These are phyloP conservation scores for Amanita rubescens DNA, from an alignment of 768 basidiomycete species.

Conservation along the genomic window DNA sequence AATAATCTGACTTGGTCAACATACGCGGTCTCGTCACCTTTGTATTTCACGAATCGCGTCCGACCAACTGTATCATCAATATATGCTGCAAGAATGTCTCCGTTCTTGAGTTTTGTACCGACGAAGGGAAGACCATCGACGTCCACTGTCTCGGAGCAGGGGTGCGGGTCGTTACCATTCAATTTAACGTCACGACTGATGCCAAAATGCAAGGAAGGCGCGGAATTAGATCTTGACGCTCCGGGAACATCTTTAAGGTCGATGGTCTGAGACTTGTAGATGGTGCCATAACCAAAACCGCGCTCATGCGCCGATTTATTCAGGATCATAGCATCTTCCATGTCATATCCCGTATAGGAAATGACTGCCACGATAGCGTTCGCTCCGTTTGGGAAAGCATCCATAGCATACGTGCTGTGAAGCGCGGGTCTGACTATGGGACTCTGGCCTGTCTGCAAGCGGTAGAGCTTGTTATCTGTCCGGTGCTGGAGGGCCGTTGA, in stretches of 20 bases:
- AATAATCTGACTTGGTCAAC: conserved; percentile 88
- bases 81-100: conserved; percentile 82
- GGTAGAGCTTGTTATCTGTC: conserved; percentile 98
- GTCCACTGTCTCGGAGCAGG: conserved; percentile 51
- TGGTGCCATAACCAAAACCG: conserved; percentile 92
- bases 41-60: conserved; percentile 89
- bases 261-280: conserved; percentile 91
- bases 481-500: conserved; percentile 85
- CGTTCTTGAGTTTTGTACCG: conserved; percentile 60
- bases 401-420: conserved; percentile 96
- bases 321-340: conserved; percentile 99
- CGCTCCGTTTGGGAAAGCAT: conserved; percentile 95
- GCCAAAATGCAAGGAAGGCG: conserved; percentile 85
- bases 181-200: conserved; percentile 67
- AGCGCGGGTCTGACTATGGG: conserved; percentile 89
- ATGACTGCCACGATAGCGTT: conserved; percentile 99
- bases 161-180: conserved; percentile 36
- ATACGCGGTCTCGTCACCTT: conserved; percentile 88
- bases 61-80: conserved; percentile 76
- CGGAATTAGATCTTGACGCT: conserved; percentile 44
- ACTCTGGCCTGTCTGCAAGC: conserved; percentile 90
- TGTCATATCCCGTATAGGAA: conserved; percentile 99
- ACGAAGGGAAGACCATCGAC: conserved; percentile 79
- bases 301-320: conserved; percentile 99
- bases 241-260: conserved; percentile 81